Conservation (phyloP, 768 basidiomycete species). For the Russula brevipes region DNA sequence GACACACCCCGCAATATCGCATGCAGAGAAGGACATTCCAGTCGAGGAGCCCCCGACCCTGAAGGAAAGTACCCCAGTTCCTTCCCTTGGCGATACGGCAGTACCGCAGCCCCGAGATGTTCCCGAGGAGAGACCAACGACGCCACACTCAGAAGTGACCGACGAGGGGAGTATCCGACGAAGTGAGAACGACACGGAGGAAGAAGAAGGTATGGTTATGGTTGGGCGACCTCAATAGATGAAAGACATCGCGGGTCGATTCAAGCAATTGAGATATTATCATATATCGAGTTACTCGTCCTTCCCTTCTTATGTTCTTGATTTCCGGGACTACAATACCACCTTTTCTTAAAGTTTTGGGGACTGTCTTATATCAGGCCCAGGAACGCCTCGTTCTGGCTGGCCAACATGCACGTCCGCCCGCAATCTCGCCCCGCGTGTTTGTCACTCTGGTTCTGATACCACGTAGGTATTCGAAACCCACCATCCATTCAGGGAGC, state of each 20-base stretch:
- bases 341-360: background rate
- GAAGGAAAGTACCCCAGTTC: slow-evolving; percentile 17
- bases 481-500: no score
- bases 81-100: background rate
- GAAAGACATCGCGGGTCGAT: background rate
- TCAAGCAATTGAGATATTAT: background rate
- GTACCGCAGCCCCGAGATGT: slow-evolving; percentile 1
- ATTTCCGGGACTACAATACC: slow-evolving; percentile 1
- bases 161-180: slow-evolving; percentile 34
- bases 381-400: background rate
- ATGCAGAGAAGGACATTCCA: background rate
- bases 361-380: background rate
- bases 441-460: background rate
- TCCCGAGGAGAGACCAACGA: slow-evolving; percentile 14
- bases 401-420: background rate
- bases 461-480: no score
- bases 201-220: slow-evolving; percentile 79
- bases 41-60: background rate
- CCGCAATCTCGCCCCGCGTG: background rate
- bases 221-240: slow-evolving; percentile 51
- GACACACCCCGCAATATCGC: background rate
- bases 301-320: slow-evolving; percentile 9
- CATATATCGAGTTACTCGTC: slow-evolving; percentile 3
- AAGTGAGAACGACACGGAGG: slow-evolving; percentile 74
- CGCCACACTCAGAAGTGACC: slow-evolving; percentile 31